Evolutionary conservation across 352 stramenopile species (phyloP), one percentile per base, ranked within the genome.

Genomic region (Pilasporangium apinafurcum): DNA sequence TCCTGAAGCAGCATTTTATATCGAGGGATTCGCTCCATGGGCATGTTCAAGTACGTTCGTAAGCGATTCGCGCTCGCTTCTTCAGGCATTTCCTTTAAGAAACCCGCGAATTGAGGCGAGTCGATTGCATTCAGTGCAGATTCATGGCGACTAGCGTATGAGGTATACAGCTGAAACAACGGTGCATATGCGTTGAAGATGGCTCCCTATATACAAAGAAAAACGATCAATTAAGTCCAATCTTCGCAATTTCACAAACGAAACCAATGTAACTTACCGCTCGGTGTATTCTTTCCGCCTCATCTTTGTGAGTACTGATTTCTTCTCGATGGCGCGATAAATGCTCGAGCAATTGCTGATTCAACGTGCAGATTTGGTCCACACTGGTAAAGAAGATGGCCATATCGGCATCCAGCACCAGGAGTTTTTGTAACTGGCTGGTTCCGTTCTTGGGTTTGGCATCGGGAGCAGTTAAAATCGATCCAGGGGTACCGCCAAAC

Each of bases 381-480:
- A 94, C 82, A 37, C 79, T 92, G 59, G 63, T 90, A 45, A 94
- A 94, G 42, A 94, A 94, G 39, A 94, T 87, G 8, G 80, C 80
- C 57, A 94, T 74, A 37, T 88, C 77, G 6, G 82, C 82, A 36
- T 94, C 76, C 56, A 94, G 69, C 10, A 91, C 53, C n/a, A 89
- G 41, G 14, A 72, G 61, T 53, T 83, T 86, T 28, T 62, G 52
- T 9, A 24, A 8, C 26, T 60, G 42, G 14, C 45, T 18, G 1
- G 38, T 27, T 20, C 32, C 42, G 34, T 26, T 60, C n/a, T 34
- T 24, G n/a, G 52, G 33, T 8, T 45, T 44, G 26, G 46, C 56
- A 18, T 60, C 52, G 5, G 46, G 46, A 3, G 52, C 37, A 5
- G 49, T 61, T 8, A 52, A 16, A 14, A 37, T 44, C 3, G 38